Evolutionary conservation across 176 grass and related monocot species (phyloP).

Genomic region (Carex pumila): DNA sequence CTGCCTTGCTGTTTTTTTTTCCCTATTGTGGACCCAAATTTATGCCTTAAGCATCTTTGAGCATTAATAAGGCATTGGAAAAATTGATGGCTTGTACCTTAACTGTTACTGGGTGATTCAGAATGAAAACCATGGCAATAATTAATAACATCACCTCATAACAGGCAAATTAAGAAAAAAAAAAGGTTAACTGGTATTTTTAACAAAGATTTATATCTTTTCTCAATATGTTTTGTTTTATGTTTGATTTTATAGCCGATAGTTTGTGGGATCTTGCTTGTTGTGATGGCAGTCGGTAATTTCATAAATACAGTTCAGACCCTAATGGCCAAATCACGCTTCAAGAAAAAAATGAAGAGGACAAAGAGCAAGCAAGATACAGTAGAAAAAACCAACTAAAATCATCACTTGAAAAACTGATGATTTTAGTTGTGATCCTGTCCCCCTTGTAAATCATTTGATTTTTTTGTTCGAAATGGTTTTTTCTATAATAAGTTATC

Average conservation of each 20-base stretch:
- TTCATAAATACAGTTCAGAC: slow-evolving; percentile 86
- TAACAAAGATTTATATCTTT: not conserved
- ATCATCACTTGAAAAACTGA: not conserved
- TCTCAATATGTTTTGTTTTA: not conserved
- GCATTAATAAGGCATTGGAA: not conserved
- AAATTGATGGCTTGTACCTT: not conserved
- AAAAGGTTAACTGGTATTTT: not conserved
- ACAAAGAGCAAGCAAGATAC: slow-evolving; percentile 56
- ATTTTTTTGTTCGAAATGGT: slow-evolving; percentile 25
- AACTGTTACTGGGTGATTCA: not conserved
- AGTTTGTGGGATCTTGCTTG: slow-evolving; percentile 70
- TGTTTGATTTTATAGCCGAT: slow-evolving; percentile 45
- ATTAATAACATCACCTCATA: not conserved
- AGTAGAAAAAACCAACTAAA: slow-evolving; percentile 10
- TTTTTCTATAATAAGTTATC: slow-evolving; percentile 5
- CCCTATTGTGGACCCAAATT: not conserved
- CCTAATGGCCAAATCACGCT: slow-evolving; percentile 60
- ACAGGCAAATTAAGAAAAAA: not conserved
- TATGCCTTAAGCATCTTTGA: not conserved
- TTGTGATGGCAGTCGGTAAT: slow-evolving; percentile 90
- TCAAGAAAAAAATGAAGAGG: slow-evolving; percentile 91
- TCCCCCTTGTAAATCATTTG: slow-evolving; percentile 9
- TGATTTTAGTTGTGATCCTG: not conserved
- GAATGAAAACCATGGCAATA: not conserved
- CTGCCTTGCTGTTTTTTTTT: not conserved